These are phyloP conservation scores for Aspergillus avenaceus DNA, from an alignment of 495 filamentous ascomycete species.

Conservation along the genomic window DNA sequence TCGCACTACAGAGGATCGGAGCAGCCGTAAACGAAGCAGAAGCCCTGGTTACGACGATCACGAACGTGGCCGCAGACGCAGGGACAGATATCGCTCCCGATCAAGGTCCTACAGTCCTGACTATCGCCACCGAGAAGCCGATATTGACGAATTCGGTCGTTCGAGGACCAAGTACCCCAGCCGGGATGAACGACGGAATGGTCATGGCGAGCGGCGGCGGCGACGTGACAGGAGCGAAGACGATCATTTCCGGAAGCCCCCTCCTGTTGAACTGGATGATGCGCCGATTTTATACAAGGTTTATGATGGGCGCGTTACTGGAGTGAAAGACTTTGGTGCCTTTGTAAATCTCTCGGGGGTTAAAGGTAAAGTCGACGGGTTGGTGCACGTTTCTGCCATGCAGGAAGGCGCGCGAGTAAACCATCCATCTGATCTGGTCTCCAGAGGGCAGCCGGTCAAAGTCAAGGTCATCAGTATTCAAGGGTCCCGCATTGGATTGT, in stretches of 20 bases:
- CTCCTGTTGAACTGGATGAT: slow-evolving; percentile 76
- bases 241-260: slow-evolving; percentile 65
- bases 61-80: slow-evolving; percentile 48
- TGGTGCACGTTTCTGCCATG: slow-evolving; percentile 96
- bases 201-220: slow-evolving; percentile 33
- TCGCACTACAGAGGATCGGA: slow-evolving; percentile 23
- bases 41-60: slow-evolving; percentile 64
- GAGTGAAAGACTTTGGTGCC: slow-evolving; percentile 90
- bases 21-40: slow-evolving; percentile 63
- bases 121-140: slow-evolving; percentile 47
- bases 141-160: slow-evolving; percentile 62
- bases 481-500: slow-evolving; percentile 73
- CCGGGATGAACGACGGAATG: slow-evolving; percentile 40
- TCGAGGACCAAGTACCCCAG: slow-evolving; percentile 34
- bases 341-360: slow-evolving; percentile 92
- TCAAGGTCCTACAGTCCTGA: slow-evolving; percentile 52
- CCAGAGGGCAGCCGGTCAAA: slow-evolving; percentile 78
- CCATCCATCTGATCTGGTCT: slow-evolving; percentile 83
- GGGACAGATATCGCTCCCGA: slow-evolving; percentile 49
- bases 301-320: slow-evolving; percentile 85
- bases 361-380: slow-evolving; percentile 81
- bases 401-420: slow-evolving; percentile 83
- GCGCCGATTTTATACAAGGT: slow-evolving; percentile 78
- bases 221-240: slow-evolving; percentile 46
- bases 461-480: slow-evolving; percentile 91